These are phyloP conservation scores for Coemansia sp. DNA, from an alignment of 192 early-diverging fungal genomes.

Conservation along the genomic window DNA sequence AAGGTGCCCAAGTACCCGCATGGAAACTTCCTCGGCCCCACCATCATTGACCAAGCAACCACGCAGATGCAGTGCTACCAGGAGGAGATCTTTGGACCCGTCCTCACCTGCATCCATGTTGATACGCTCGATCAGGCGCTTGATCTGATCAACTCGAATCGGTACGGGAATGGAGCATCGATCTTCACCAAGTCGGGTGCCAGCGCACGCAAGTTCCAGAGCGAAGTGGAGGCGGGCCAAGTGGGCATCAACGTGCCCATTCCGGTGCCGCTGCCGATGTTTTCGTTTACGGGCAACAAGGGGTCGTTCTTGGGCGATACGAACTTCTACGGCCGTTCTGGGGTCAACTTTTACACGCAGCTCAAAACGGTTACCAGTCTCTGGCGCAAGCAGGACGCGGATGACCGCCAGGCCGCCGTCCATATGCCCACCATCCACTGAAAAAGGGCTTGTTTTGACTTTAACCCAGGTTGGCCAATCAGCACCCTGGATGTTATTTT, in stretches of 20 bases:
- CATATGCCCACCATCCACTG: conserved; percentile 84
- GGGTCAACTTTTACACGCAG: conserved; percentile 85
- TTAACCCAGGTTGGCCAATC: not conserved
- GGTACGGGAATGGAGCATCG: conserved; percentile 82
- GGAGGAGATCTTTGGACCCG: conserved; percentile 96
- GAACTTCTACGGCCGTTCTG: conserved; percentile 86
- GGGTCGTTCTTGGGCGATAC: conserved; percentile 91
- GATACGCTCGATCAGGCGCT: conserved; percentile 90
- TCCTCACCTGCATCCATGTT: conserved; percentile 77
- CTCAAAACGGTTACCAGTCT: conserved; percentile 93
- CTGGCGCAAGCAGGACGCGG: conserved; percentile 87
- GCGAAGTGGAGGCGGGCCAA: conserved; percentile 90
- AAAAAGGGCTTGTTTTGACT: conserved; percentile 19
- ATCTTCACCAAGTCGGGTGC: conserved; percentile 91
- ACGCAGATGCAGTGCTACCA: conserved; percentile 83
- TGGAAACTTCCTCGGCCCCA: conserved; percentile 97
- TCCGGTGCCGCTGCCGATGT: conserved; percentile 95
- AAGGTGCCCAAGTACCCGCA: conserved; percentile 72
- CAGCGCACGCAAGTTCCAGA: conserved; percentile 80
- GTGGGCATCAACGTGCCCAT: conserved; percentile 89
- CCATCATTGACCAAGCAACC: conserved; percentile 74
- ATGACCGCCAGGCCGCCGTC: conserved; percentile 58
- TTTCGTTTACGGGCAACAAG: conserved; percentile 90
- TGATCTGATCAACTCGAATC: conserved; percentile 84
- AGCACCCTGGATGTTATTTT: not conserved